A percentile compares a stretch with the other conserved stretches of the same genome.
phyloP scores from a whole-genome alignment of 2,329 filamentous ascomycete genomes.

The Xylaria sp. region DNA sequence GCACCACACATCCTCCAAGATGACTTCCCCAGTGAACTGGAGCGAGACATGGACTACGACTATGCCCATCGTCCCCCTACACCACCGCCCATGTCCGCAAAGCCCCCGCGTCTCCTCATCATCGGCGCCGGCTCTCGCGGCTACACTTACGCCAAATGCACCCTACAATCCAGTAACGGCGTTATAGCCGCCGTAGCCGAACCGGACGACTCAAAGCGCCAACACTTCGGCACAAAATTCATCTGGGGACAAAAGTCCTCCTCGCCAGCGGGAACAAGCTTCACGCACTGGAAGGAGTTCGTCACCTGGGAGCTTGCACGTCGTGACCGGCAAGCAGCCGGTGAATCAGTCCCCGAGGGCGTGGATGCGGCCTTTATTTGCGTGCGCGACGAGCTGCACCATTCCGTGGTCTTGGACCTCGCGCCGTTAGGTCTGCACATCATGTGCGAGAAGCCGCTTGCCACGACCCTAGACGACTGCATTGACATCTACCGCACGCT shows the following conservation, averaged over 20 bases:
- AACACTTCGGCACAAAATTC: constrained; percentile 62
- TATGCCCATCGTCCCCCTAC: constrained; percentile 33
- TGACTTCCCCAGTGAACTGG: constrained; percentile 27
- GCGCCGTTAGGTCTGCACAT: constrained; percentile 70
- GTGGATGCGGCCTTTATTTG: constrained; percentile 59
- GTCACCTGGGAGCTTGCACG: constrained; percentile 64
- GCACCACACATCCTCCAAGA: constrained; percentile 28
- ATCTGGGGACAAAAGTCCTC: constrained; percentile 59
- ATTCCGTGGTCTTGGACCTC: constrained; percentile 70
- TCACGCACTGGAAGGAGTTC: constrained; percentile 69
- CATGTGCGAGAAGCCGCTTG: constrained; percentile 92
- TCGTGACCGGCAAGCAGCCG: constrained; percentile 47
- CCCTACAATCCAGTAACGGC: constrained; percentile 59
- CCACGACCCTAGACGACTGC: constrained; percentile 72
- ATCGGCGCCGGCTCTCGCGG: constrained; percentile 81
- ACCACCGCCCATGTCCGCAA: constrained; percentile 42
- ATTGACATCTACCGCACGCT: constrained; percentile 64
- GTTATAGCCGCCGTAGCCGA: constrained; percentile 75
- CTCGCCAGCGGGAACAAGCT: constrained; percentile 59
- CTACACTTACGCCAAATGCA: constrained; percentile 64
- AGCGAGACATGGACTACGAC: constrained; percentile 16
- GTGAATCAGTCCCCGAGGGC: constrained; percentile 46
- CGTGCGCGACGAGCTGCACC: constrained; percentile 84
- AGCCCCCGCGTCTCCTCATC: constrained; percentile 64
- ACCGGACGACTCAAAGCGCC: constrained; percentile 70